Conservation (phyloP, 352 stramenopile species). For the Pseudoperonospora humuli region DNA sequence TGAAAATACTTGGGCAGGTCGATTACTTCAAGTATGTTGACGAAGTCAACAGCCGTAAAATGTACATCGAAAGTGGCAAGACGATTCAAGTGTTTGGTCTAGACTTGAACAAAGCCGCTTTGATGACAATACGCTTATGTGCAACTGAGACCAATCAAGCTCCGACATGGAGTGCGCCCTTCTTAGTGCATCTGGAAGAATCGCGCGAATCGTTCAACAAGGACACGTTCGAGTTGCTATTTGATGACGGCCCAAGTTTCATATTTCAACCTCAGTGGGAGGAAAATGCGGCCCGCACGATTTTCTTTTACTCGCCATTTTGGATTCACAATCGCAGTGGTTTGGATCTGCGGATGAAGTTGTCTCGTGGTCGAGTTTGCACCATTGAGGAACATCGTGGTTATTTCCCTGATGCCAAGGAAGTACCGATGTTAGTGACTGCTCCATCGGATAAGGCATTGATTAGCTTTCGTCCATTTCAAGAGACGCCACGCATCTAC, state of each 20-base stretch:
- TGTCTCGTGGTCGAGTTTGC: constrained; percentile 49
- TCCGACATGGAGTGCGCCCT: constrained; percentile 49
- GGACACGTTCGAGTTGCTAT: constrained; percentile 51
- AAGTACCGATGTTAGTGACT: constrained; percentile 58
- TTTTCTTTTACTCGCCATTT: constrained; percentile 69
- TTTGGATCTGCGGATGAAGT: constrained; percentile 60
- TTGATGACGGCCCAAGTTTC: constrained; percentile 54
- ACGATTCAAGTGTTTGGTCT: constrained; percentile 77
- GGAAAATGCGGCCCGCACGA: constrained; percentile 38
- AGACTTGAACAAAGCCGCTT: constrained; percentile 48
- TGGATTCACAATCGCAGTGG: constrained; percentile 84
- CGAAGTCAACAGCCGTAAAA: constrained; percentile 67
- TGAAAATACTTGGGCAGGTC: constrained; percentile 40
- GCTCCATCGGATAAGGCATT: constrained; percentile 57
- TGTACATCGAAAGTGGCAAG: constrained; percentile 75
- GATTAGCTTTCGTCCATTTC: constrained; percentile 55
- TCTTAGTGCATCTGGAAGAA: constrained; percentile 49
- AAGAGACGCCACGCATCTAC: constrained; percentile 51
- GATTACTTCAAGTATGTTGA: constrained; percentile 74
- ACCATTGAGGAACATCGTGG: constrained; percentile 56
- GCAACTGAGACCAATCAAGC: constrained; percentile 41
- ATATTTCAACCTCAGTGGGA: constrained; percentile 67
- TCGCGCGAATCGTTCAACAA: constrained; percentile 41
- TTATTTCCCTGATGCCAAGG: constrained; percentile 57
- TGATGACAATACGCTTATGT: constrained; percentile 76